These are phyloP conservation scores for Lodderomyces elongisporus DNA, from an alignment of 1,139 yeast genomes.

Conservation along the genomic window DNA sequence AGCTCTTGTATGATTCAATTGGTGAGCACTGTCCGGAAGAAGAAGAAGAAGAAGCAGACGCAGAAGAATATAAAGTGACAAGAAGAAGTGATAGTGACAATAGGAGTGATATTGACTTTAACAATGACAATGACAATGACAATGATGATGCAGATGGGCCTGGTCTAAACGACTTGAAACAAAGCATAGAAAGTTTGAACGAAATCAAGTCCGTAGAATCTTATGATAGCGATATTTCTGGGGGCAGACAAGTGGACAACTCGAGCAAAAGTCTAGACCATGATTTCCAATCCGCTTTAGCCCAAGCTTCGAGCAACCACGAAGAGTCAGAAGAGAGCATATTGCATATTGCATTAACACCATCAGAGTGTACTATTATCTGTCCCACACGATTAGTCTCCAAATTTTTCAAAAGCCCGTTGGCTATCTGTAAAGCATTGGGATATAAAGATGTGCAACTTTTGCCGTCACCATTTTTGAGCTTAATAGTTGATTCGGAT, in stretches of 20 bases:
- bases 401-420: conserved; percentile 32
- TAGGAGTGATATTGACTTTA: conserved; percentile 10
- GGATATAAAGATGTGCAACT: conserved; percentile 35
- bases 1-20: conserved; percentile 28
- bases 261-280: neutral
- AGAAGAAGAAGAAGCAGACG: conserved; percentile 10
- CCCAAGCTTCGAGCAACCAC: conserved; percentile 6
- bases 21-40: conserved; percentile 13
- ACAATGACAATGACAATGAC: conserved; percentile 13
- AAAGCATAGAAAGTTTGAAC: neutral
- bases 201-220: too few species aligned
- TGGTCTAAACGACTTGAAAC: conserved; percentile 8
- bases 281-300: too few species aligned
- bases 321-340: conserved; percentile 29
- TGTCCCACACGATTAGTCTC: conserved; percentile 37
- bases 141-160: conserved; percentile 10
- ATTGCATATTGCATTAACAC: conserved; percentile 54
- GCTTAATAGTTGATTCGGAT: conserved; percentile 58
- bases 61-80: conserved; percentile 13
- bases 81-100: conserved; percentile 15
- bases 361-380: conserved; percentile 52
- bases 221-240: too few species aligned
- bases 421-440: conserved; percentile 24
- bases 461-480: conserved; percentile 45
- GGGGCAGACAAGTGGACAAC: too few species aligned